Percentiles rank a stretch among this genome's conserved stretches.
These are phyloP conservation scores for Litchi chinensis DNA, from an alignment of 345 rosid species.

Conservation along the genomic window DNA sequence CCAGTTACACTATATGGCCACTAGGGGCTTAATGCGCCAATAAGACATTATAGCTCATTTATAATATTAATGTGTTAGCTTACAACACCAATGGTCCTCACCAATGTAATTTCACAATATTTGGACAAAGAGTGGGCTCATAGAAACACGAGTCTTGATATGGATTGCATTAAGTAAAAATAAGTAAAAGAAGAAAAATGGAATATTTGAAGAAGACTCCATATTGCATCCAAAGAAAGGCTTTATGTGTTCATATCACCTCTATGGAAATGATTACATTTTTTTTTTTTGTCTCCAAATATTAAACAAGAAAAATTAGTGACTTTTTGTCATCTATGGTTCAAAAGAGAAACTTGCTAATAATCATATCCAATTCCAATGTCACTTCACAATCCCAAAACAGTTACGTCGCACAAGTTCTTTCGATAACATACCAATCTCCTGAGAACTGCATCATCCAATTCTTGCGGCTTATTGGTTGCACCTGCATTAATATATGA, in stretches of 20 bases:
- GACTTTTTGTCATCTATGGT: not conserved
- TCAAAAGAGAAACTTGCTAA: not conserved
- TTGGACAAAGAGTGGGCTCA: not conserved
- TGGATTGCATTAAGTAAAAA: not conserved
- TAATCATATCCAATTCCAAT: not conserved
- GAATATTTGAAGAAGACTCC: no score
- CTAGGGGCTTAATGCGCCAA: no score
- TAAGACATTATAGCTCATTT: not conserved
- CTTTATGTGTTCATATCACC: not conserved
- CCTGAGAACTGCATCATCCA: slow-evolving; percentile 96
- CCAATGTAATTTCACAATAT: not conserved
- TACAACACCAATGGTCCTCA: not conserved
- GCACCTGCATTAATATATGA: slow-evolving; percentile 64
- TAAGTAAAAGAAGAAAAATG: not conserved
- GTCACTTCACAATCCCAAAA: not conserved
- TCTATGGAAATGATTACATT: not conserved
- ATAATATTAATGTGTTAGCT: not conserved
- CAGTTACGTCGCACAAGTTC: not conserved
- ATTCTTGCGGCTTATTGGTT: slow-evolving; percentile 95
- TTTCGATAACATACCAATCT: slow-evolving; percentile 57
- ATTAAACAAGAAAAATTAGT: not conserved
- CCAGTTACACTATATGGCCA: not conserved
- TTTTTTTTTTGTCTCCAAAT: not conserved
- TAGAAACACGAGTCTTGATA: not conserved
- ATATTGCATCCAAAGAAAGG: no score